Percentiles rank a stretch among this genome's conserved stretches.
phyloP scores from a whole-genome alignment of 768 basidiomycete genomes.

The Boletus pseudo-olivaceus region DNA sequence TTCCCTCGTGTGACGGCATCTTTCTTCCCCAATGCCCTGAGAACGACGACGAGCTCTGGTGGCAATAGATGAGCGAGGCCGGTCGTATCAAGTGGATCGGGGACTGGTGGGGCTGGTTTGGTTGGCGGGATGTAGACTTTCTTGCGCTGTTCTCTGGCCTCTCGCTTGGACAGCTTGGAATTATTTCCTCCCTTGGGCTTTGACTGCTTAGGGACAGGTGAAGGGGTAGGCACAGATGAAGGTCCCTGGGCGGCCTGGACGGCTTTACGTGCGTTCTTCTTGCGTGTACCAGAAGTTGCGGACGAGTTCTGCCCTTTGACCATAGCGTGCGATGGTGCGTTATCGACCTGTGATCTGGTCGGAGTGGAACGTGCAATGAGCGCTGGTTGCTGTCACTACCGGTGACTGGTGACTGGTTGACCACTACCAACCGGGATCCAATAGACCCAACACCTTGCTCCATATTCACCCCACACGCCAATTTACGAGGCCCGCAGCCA shows the following conservation, averaged over 20 bases:
- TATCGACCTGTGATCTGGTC: background rate
- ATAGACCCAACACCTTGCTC: too few species aligned
- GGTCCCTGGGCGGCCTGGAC: conserved; percentile 29
- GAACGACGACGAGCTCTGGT: conserved; percentile 76
- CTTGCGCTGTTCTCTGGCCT: conserved; percentile 67
- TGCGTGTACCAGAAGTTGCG: conserved; percentile 80
- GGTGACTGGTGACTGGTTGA: too few species aligned
- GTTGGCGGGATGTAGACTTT: conserved; percentile 87
- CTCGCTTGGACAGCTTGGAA: conserved; percentile 40
- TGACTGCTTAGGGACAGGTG: conserved; percentile 37
- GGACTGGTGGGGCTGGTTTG: conserved; percentile 68
- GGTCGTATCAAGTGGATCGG: conserved; percentile 83
- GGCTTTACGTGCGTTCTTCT: conserved; percentile 86
- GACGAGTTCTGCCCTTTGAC: conserved; percentile 63
- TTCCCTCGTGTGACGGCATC: conserved; percentile 79
- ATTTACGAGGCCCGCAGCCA: too few species aligned
- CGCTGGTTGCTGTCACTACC: background rate
- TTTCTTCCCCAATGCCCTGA: conserved; percentile 84
- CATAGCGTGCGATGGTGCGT: conserved; percentile 28
- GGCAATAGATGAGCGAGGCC: conserved; percentile 74
- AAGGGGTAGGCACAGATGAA: conserved; percentile 29
- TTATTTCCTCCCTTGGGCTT: conserved; percentile 50
- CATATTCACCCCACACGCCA: too few species aligned
- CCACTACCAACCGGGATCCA: too few species aligned
- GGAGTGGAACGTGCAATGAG: too few species aligned